phyloP scores from a whole-genome alignment of 2,329 filamentous ascomycete species.

The Clonostachys chloroleuca region DNA sequence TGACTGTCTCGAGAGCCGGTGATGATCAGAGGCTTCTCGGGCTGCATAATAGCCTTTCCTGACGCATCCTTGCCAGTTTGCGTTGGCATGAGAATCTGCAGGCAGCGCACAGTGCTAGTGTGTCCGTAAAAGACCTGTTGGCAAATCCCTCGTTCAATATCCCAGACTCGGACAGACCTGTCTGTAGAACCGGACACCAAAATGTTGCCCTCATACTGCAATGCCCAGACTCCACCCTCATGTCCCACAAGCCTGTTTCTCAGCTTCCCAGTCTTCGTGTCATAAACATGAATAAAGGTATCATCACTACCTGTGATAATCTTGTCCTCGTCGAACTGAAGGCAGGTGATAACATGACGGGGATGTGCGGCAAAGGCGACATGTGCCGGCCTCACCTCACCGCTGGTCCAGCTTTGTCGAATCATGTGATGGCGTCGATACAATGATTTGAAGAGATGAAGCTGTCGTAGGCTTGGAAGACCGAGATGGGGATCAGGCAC shows the following conservation, averaged over 20 bases:
- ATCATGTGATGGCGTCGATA: conserved; percentile 93
- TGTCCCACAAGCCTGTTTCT: conserved; percentile 84
- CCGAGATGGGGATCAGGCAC: conserved; percentile 81
- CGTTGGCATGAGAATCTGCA: conserved; percentile 89
- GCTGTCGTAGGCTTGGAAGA: conserved; percentile 69
- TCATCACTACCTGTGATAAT: conserved; percentile 97
- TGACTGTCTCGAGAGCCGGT: conserved; percentile 95
- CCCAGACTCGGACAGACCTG: conserved; percentile 97
- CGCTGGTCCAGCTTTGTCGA: conserved; percentile 85
- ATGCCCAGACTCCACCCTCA: conserved; percentile 94
- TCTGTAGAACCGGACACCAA: conserved; percentile 96
- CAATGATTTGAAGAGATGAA: conserved; percentile 94
- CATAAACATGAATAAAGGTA: conserved; percentile 95
- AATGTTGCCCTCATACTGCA: conserved; percentile 94
- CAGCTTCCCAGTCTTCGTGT: conserved; percentile 88
- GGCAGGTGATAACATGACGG: conserved; percentile 92
- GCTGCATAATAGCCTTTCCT: conserved; percentile 80
- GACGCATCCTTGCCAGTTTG: conserved; percentile 68
- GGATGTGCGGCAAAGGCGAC: conserved; percentile 96
- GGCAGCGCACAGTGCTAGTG: conserved; percentile 91
- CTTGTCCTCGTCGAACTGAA: conserved; percentile 97
- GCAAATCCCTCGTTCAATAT: conserved; percentile 88
- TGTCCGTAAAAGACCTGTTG: conserved; percentile 97
- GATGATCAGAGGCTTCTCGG: conserved; percentile 91
- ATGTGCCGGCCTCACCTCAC: conserved; percentile 79